Evolutionary conservation across 371 early-diverging fungal species (phyloP), one percentile per base, ranked within the genome.

Genomic region (Rhizopus microsporus): DNA sequence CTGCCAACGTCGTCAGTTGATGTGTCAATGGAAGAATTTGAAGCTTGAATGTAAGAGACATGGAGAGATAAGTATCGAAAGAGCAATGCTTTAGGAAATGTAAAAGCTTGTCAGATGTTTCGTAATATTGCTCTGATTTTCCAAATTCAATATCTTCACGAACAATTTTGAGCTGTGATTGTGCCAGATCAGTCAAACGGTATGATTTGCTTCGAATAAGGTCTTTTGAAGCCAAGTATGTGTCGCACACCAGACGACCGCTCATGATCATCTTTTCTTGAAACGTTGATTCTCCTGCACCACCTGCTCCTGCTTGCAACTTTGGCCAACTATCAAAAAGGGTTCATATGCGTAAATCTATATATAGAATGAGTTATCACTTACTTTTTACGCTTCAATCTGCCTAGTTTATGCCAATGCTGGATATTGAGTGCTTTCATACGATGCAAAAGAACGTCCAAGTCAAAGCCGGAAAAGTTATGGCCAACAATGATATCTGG

Each of bases 401-500:
- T 78, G 32, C 99, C 99, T 89, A 59, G 80, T 51, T 60, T 62
- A 51, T 74, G 72, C 69, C 77, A 77, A 34, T 68, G 67, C 34
- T 83, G 83, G 7, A 88, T 78, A 15, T 87, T 85, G 17, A 85
- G 74, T 7, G 73, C 80, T 57, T 94, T 93, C 93, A 98, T 90
- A n/a, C 99, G 89, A 65, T 93, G 92, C 46, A 98, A 71, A 4
- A 99, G 74, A 7, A 97, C 89, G 56, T 95, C 95, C 42, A 99
- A 79, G 63, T 93, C 96, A 65, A 95, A 93, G 7, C 93, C 95
- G 52, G 91, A 77, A 75, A 97, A 91, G 67, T 98, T 97, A 78
- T 99, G 99, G 29, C 98, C 97, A n/a, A 96, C 91, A 53, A 97
- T 72, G 5, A 99, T 82, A 75, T 99, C 99, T 0, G 98, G 98